Conservation (phyloP, 2,329 filamentous ascomycete genomes). For the Didymellaceae sp. region DNA sequence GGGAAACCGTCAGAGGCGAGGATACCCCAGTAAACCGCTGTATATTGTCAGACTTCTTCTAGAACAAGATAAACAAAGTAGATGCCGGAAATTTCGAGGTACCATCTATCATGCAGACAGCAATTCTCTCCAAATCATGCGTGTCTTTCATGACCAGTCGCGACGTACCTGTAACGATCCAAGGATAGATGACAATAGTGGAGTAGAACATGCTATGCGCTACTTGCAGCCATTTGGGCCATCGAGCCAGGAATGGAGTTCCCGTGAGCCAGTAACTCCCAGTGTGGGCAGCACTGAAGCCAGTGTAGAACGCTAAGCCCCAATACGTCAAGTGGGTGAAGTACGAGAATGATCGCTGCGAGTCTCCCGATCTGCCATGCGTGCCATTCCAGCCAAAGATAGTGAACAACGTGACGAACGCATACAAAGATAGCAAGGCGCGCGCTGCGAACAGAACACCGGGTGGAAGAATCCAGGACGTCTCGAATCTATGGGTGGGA, state of each 20-base stretch:
- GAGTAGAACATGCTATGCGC: constrained; percentile 52
- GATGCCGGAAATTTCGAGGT: background rate
- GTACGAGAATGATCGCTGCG: constrained; percentile 71
- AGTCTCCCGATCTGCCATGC: constrained; percentile 55
- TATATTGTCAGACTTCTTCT: constrained; percentile 19
- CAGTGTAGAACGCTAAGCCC: constrained; percentile 81
- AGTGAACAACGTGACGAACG: constrained; percentile 72
- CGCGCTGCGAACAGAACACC: constrained; percentile 65
- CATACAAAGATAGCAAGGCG: constrained; percentile 64
- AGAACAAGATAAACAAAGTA: background rate
- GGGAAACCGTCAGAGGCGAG: constrained; percentile 45
- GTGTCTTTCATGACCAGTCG: background rate
- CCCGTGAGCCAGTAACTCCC: constrained; percentile 63
- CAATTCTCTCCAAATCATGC: background rate
- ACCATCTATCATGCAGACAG: background rate
- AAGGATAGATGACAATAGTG: constrained; percentile 52
- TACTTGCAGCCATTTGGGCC: constrained; percentile 47
- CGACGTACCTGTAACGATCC: constrained; percentile 53
- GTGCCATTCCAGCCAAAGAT: constrained; percentile 70
- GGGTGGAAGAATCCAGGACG: constrained; percentile 80
- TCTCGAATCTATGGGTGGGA: constrained; percentile 70
- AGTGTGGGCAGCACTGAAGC: constrained; percentile 72
- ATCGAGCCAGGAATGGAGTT: constrained; percentile 45
- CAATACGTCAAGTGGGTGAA: constrained; percentile 85
- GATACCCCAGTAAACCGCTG: constrained; percentile 54